Evolutionary conservation across 2,329 filamentous ascomycete species (phyloP).

Genomic region (Neospermospora avenae): DNA sequence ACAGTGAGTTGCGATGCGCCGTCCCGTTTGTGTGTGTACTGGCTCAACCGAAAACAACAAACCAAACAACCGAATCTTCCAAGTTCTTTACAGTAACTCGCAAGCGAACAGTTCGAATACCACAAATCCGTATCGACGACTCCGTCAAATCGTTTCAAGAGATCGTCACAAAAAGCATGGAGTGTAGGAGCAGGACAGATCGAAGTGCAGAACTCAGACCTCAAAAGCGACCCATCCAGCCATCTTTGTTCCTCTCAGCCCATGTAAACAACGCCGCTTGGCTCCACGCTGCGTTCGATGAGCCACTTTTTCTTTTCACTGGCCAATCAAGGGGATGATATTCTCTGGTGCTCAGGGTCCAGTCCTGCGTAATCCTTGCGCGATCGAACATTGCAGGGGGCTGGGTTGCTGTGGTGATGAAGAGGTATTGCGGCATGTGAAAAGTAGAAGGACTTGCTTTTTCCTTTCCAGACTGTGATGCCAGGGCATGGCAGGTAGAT

Average conservation of each 20-base stretch:
- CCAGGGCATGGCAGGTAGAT: no score
- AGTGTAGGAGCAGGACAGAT: neutral
- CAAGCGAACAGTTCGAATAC: neutral
- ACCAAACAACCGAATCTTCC: neutral
- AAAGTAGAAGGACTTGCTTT: neutral
- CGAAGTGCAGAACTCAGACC: conserved; percentile 8
- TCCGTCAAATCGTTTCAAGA: neutral
- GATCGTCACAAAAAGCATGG: neutral
- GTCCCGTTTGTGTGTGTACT: neutral
- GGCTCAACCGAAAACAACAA: conserved; percentile 2
- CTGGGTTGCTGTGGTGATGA: conserved; percentile 6
- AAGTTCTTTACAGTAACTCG: neutral
- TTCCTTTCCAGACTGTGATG: no score
- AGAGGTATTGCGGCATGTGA: neutral
- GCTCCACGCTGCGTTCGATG: conserved; percentile 1
- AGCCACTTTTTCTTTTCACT: neutral
- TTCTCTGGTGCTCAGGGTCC: conserved; percentile 1
- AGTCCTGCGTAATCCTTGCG: neutral
- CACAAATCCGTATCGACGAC: neutral
- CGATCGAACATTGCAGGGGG: neutral
- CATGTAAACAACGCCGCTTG: conserved; percentile 18
- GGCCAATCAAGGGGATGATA: conserved; percentile 16
- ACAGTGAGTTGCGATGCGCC: neutral
- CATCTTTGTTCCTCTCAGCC: neutral
- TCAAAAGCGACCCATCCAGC: conserved; percentile 14